phyloP scores from a whole-genome alignment of 495 filamentous ascomycete species.

The Daldinia concentrica region DNA sequence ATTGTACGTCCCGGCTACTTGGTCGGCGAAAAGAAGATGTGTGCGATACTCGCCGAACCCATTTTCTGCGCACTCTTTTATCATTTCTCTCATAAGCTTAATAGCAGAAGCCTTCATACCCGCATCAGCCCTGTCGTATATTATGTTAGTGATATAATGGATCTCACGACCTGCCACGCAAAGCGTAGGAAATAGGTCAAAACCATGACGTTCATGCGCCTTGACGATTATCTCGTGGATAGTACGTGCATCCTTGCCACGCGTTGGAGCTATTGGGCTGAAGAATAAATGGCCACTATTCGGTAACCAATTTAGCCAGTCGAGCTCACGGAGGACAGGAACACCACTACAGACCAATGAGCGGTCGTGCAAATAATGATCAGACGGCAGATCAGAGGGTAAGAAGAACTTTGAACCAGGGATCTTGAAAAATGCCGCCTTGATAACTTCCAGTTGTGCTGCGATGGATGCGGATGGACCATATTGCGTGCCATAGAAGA shows the following conservation, averaged over 20 bases:
- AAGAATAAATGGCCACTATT: conserved; percentile 67
- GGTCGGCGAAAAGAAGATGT: conserved; percentile 61
- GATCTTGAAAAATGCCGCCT: conserved; percentile 56
- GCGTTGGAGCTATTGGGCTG: conserved; percentile 63
- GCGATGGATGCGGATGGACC: conserved; percentile 56
- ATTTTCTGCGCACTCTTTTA: conserved; percentile 51
- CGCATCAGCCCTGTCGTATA: conserved; percentile 53
- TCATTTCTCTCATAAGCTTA: conserved; percentile 53
- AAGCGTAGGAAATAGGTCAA: conserved; percentile 64
- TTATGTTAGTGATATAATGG: conserved; percentile 61
- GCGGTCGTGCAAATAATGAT: conserved; percentile 46
- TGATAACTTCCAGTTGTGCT: conserved; percentile 56
- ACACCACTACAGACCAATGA: conserved; percentile 50
- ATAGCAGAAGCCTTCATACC: conserved; percentile 48
- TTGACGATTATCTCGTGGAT: conserved; percentile 56
- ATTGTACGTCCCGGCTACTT: conserved; percentile 61
- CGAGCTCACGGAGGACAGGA: conserved; percentile 59
- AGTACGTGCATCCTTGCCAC: conserved; percentile 58
- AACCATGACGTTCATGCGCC: conserved; percentile 51
- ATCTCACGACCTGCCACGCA: conserved; percentile 64
- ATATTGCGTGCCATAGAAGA: conserved; percentile 66
- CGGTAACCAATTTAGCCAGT: conserved; percentile 66
- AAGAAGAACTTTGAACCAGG: conserved; percentile 57
- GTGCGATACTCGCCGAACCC: conserved; percentile 65
- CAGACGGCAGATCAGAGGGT: conserved; percentile 46